Base-by-base conservation (phyloP, 345 rosid genomes). In the Lumnitzera littorea region DNA sequence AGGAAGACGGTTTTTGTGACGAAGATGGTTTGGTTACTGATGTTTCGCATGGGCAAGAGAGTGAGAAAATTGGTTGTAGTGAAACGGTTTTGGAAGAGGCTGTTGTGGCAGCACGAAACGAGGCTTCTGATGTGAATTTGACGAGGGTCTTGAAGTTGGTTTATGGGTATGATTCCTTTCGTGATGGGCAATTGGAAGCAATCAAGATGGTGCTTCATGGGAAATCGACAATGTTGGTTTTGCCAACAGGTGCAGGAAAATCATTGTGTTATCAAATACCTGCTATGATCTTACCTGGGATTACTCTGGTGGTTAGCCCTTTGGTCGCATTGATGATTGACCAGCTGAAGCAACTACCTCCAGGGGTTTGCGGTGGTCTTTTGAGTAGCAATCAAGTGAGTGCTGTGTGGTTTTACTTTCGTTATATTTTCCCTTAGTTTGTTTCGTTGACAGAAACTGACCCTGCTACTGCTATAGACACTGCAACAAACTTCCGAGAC, bases 191-290 rank as follows among this genome's bases (percentile, higher is more conserved):
- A 74, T 27, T 83, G 69, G 85, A 86, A 43, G 89, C 85, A 0
- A 76, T 83, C 36, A 79, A 62, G 70, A 72, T 73, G 76, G 80
- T 86, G 60, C 87, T 94, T 54, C 70, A 67, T 56, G 87, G 88
- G 62, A 77, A 73, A 67, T 87, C 97, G 0, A 69, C 87, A 2
- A 84, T 94, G 97, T 74, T 94, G 48, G 90, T 94, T 48, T 74
- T 94, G 80, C 96, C 97, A 13, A 90, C 97, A 0, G 99, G 99
- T 58, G 87, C 95, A 4, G 99, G 96, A 15, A 94, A 94, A 74
- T 85, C 99, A 0, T 63, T 94, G 58, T 94, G 96, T 68, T 94
- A 94, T 80, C 97, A 90, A 75, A 83, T 94, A 51, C 97, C 99
- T 3, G 89, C 99, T 0, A 69, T 90, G 85, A 56, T 90, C 72